phyloP scores from a whole-genome alignment of 768 basidiomycete species.

The Boletus tylopilopsis region DNA sequence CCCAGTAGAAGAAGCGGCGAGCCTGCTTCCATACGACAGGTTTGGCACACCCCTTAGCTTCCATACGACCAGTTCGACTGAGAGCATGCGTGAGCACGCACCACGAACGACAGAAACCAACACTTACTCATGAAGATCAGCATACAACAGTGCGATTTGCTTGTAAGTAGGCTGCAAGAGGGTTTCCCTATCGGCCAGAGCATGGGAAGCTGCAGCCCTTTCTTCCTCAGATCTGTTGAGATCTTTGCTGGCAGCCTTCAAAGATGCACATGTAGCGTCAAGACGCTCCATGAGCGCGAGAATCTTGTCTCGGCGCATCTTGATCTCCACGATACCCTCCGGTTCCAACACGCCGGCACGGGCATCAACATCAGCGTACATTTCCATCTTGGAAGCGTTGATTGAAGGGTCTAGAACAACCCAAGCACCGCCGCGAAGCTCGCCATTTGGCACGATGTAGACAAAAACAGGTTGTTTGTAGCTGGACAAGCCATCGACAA shows the following conservation, averaged over 20 bases:
- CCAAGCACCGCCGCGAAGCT: constrained; percentile 98
- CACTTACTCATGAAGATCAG: constrained; percentile 92
- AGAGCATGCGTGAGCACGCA: constrained; percentile 7
- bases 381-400: constrained; percentile 96
- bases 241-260: constrained; percentile 82
- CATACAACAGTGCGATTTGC: constrained; percentile 90
- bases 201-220: constrained; percentile 62
- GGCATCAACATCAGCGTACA: constrained; percentile 96
- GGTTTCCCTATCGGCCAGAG: constrained; percentile 72
- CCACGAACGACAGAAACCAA: background rate
- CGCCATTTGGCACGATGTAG: constrained; percentile 97
- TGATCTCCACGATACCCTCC: constrained; percentile 97
- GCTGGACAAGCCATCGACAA: constrained; percentile 94
- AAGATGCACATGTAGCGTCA: constrained; percentile 73
- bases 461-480: constrained; percentile 99
- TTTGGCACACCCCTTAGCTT: constrained; percentile 94
- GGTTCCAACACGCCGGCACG: constrained; percentile 96
- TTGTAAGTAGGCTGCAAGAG: constrained; percentile 87
- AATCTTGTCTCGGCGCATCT: constrained; percentile 95
- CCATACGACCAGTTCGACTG: constrained; percentile 93
- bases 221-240: constrained; percentile 68
- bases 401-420: constrained; percentile 98
- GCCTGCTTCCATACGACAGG: constrained; percentile 85
- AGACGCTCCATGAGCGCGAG: constrained; percentile 89
- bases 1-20: constrained; percentile 92